Conservation (phyloP, 176 grass and related monocot genomes). For the Juncus inflexus region DNA sequence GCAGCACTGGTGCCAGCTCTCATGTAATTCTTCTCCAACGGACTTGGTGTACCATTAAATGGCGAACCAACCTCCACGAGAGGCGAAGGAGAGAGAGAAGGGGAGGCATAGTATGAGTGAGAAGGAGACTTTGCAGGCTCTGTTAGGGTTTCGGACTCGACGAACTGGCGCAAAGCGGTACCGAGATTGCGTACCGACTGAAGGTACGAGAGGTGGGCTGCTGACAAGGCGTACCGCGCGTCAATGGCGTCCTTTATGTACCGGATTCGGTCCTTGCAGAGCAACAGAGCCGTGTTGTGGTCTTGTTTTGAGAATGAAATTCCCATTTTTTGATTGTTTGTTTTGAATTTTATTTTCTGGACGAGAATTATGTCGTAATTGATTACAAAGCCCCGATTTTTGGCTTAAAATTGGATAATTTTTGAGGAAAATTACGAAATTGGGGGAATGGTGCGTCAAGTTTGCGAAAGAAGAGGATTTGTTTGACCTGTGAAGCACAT, state of each 20-base stretch:
- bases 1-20: slow-evolving; percentile 23
- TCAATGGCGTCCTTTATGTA: slow-evolving; percentile 38
- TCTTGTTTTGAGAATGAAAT: slow-evolving; percentile 42
- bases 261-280: slow-evolving; percentile 49
- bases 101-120: slow-evolving; percentile 33
- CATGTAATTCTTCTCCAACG: slow-evolving; percentile 24
- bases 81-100: slow-evolving; percentile 22
- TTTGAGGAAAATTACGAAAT: background rate
- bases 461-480: slow-evolving; percentile 12
- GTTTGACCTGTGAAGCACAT: background rate
- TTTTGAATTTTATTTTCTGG: slow-evolving; percentile 13
- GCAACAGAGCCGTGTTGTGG: slow-evolving; percentile 17
- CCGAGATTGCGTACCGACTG: slow-evolving; percentile 47
- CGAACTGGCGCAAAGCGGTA: slow-evolving; percentile 37
- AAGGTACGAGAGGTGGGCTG: slow-evolving; percentile 45
- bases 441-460: slow-evolving; percentile 4
- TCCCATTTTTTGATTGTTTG: slow-evolving; percentile 33
- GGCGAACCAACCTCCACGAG: slow-evolving; percentile 9
- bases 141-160: slow-evolving; percentile 29
- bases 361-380: background rate
- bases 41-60: slow-evolving; percentile 17
- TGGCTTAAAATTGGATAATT: slow-evolving; percentile 9
- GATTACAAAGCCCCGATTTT: background rate
- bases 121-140: slow-evolving; percentile 30
- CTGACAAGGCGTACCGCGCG: slow-evolving; percentile 47